Conservation (phyloP, 495 filamentous ascomycete species). For the Penicillium soppii region DNA sequence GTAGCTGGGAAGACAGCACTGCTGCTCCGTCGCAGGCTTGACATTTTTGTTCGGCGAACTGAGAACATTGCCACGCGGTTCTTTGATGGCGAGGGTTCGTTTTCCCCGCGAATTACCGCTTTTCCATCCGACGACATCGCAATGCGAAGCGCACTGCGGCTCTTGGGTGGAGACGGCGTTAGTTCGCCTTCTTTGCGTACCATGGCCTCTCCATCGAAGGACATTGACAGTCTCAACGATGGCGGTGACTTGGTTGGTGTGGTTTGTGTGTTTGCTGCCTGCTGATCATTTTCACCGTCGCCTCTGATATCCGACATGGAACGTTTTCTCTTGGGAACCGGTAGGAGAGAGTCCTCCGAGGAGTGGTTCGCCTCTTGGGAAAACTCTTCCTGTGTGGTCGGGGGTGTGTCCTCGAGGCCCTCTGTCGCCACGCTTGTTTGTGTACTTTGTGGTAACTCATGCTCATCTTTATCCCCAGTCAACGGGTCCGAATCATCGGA, state of each 20-base stretch:
- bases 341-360: constrained; percentile 21
- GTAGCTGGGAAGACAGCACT: constrained; percentile 50
- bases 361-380: constrained; percentile 13
- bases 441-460: constrained; percentile 29
- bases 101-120: constrained; percentile 47
- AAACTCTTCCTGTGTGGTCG: constrained; percentile 22
- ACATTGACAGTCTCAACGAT: constrained; percentile 61
- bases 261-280: constrained; percentile 13
- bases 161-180: constrained; percentile 69
- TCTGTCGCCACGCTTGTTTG: constrained; percentile 42
- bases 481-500: constrained; percentile 34
- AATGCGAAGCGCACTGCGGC: constrained; percentile 43
- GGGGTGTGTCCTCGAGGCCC: constrained; percentile 28
- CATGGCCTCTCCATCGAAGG: constrained; percentile 80
- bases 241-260: constrained; percentile 41
- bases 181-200: constrained; percentile 63
- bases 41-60: constrained; percentile 50
- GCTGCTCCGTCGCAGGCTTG: constrained; percentile 61
- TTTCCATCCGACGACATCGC: constrained; percentile 54
- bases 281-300: constrained; percentile 9
- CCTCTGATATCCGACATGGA: constrained; percentile 32
- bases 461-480: constrained; percentile 27
- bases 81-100: constrained; percentile 50
- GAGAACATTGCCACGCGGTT: constrained; percentile 53
- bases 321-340: constrained; percentile 38